phyloP scores from a whole-genome alignment of 139 green algal genomes.

The Limnomonas spitsbergensis region DNA sequence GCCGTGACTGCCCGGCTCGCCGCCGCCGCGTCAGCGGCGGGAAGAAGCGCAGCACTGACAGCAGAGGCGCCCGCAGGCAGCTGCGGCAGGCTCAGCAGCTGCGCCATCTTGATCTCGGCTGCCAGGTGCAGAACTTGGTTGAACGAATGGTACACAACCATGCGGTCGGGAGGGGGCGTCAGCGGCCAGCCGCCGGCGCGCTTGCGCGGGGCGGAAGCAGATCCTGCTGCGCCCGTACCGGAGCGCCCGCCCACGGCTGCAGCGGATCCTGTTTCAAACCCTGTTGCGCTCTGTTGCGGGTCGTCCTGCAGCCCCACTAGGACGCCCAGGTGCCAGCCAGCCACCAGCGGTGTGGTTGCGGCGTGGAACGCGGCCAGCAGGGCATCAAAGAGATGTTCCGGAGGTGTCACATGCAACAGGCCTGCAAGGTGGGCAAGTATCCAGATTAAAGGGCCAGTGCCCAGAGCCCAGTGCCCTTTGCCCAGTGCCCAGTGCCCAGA shows the following conservation, averaged over 20 bases:
- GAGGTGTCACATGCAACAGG: background rate
- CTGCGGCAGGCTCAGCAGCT: background rate
- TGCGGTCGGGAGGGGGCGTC: background rate
- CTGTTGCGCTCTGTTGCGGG: background rate
- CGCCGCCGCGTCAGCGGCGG: no score
- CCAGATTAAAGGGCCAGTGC: background rate
- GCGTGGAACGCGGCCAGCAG: constrained; percentile 10
- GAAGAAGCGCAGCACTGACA: no score
- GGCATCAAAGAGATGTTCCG: constrained; percentile 2
- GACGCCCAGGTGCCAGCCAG: constrained; percentile 10
- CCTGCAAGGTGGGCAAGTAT: constrained; percentile 1
- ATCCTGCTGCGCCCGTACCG: background rate
- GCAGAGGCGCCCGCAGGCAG: no score
- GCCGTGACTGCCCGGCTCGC: background rate
- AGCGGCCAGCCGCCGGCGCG: background rate
- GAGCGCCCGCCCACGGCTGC: background rate
- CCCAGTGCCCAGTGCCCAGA: no score
- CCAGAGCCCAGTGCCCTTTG: no score
- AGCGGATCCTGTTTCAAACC: background rate
- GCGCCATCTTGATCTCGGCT: background rate
- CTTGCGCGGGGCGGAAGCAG: background rate
- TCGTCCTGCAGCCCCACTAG: constrained; percentile 8
- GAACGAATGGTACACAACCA: constrained; percentile 11
- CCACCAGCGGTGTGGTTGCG: constrained; percentile 6
- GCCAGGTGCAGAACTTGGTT: constrained; percentile 11